Conservation (phyloP, 2,329 filamentous ascomycete genomes). For the Chrysoporthe puriensis region DNA sequence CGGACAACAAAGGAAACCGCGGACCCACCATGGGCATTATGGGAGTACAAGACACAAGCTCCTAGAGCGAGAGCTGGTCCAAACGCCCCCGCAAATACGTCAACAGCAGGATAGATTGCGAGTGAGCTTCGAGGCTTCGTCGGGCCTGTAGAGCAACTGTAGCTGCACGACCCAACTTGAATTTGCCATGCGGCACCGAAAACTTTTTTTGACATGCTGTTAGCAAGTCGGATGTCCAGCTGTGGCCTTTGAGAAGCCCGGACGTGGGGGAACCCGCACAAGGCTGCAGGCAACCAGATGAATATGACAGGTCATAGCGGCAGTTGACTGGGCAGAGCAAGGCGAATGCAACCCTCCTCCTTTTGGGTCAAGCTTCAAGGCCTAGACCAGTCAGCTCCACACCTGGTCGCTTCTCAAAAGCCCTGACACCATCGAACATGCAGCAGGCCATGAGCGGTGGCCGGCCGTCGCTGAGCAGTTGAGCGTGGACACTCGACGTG, state of each 20-base stretch:
- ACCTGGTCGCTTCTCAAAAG: constrained; percentile 25
- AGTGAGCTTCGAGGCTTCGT: constrained; percentile 16
- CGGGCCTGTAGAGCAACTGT: constrained; percentile 9
- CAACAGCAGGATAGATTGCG: constrained; percentile 12
- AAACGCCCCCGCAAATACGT: constrained; percentile 9
- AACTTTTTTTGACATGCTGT: neutral
- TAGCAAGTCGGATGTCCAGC: constrained; percentile 7
- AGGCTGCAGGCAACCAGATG: constrained; percentile 23
- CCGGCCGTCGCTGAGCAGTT: constrained; percentile 19
- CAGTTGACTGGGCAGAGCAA: constrained; percentile 26
- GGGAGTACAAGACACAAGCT: constrained; percentile 11
- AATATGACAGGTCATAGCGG: constrained; percentile 28
- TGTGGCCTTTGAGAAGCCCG: constrained; percentile 8
- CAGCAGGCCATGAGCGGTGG: constrained; percentile 18
- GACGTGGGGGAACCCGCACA: constrained; percentile 16
- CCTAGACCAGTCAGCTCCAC: constrained; percentile 16
- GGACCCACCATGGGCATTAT: constrained; percentile 3
- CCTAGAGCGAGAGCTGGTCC: neutral
- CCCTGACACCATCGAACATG: constrained; percentile 19
- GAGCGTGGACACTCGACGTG: neutral
- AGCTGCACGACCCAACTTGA: constrained; percentile 3
- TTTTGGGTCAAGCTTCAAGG: constrained; percentile 4
- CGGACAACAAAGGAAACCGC: neutral
- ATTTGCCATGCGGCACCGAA: constrained; percentile 4
- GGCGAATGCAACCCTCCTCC: constrained; percentile 22